A percentile compares a stretch with the other conserved stretches of the same genome.
Evolutionary conservation across 192 early-diverging fungal genomes (phyloP).

Genomic region (Coemansia brasiliensis): DNA sequence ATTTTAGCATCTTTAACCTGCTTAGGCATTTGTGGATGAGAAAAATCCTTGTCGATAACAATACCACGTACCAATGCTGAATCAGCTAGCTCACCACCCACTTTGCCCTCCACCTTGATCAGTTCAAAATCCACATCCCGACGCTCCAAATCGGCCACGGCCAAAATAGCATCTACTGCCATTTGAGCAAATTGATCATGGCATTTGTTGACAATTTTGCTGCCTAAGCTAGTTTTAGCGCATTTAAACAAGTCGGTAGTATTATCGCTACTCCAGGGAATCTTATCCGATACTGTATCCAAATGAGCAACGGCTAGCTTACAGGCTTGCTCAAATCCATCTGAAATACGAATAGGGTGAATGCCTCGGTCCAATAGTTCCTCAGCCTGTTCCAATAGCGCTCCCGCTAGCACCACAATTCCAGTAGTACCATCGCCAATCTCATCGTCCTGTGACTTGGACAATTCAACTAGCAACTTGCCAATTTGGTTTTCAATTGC

Average conservation of each 20-base stretch:
- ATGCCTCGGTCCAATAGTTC: slow-evolving; percentile 92
- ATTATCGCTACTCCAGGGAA: slow-evolving; percentile 81
- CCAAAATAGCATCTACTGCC: slow-evolving; percentile 95
- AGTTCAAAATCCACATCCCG: slow-evolving; percentile 99
- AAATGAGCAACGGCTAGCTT: slow-evolving; percentile 88
- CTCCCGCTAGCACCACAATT: slow-evolving; percentile 98
- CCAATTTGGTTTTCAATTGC: slow-evolving; percentile 99
- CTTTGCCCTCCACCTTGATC: slow-evolving; percentile 99
- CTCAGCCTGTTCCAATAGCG: slow-evolving; percentile 96
- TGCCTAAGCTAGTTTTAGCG: slow-evolving; percentile 95
- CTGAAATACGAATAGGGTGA: slow-evolving; percentile 98
- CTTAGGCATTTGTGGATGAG: slow-evolving; percentile 99
- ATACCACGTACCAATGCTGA: slow-evolving; percentile 94
- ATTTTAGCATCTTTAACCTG: slow-evolving; percentile 94
- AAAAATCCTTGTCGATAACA: slow-evolving; percentile 99
- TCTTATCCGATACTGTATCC: slow-evolving; percentile 88
- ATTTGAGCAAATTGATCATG: slow-evolving; percentile 98
- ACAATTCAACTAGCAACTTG: slow-evolving; percentile 94
- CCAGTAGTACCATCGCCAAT: slow-evolving; percentile 99
- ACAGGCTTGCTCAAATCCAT: slow-evolving; percentile 98
- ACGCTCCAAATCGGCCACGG: slow-evolving; percentile 97
- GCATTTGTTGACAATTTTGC: slow-evolving; percentile 99
- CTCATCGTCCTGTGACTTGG: slow-evolving; percentile 98
- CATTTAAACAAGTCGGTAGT: slow-evolving; percentile 86
- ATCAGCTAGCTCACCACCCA: slow-evolving; percentile 94